phyloP scores from a whole-genome alignment of 2,329 filamentous ascomycete species.

The Cladorrhinum sp. region DNA sequence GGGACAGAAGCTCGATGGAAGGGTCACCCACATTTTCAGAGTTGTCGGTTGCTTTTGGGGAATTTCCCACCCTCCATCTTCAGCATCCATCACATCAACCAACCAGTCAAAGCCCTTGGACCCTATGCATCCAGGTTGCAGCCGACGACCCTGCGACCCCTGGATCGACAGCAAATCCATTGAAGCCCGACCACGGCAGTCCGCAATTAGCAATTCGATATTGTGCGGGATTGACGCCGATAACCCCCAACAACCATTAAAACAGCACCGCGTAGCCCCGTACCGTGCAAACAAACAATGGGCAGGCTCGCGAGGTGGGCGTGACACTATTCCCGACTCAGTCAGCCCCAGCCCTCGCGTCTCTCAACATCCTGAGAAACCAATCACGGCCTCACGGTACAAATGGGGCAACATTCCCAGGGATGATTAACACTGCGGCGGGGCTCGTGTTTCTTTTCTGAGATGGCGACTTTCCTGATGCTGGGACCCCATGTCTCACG shows the following conservation, averaged over 20 bases:
- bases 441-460: not conserved
- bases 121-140: not conserved
- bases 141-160: not conserved
- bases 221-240: not conserved
- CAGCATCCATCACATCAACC: not conserved
- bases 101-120: not conserved
- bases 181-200: not conserved
- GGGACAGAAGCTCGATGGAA: not conserved
- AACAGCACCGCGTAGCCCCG: no score
- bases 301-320: not conserved
- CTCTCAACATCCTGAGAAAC: no score
- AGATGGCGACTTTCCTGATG: not conserved
- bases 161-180: not conserved
- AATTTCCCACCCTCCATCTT: not conserved
- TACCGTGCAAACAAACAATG: not conserved
- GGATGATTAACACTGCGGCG: not conserved
- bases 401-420: not conserved
- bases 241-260: not conserved
- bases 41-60: no score
- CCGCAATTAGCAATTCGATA: not conserved
- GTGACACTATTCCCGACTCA: not conserved
- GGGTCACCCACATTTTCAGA: not conserved
- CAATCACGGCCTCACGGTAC: not conserved
- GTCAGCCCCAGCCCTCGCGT: not conserved
- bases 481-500: not conserved